Evolutionary conservation across 1,139 yeast species (phyloP).

Genomic region (Hyphopichia fennica): DNA sequence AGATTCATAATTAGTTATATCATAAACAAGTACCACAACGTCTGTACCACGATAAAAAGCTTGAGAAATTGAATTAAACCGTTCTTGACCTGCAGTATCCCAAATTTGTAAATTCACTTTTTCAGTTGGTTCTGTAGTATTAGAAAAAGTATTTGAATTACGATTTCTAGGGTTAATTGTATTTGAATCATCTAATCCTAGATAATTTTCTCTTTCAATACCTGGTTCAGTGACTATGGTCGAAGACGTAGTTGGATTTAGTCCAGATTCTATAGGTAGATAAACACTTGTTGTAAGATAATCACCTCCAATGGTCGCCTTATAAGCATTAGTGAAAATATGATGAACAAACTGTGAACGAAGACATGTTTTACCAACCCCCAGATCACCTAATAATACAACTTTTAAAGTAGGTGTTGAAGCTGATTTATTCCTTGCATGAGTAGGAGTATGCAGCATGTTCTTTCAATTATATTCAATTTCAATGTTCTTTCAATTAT

Average conservation of each 20-base stretch:
- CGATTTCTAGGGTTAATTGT: constrained; percentile 4
- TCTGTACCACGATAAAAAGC: constrained; percentile 65
- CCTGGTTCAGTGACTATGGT: neutral
- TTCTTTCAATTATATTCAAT: neutral
- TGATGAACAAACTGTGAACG: constrained; percentile 61
- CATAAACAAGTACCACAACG: constrained; percentile 57
- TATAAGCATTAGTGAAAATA: constrained; percentile 56
- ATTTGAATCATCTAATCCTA: neutral
- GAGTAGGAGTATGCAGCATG: neutral
- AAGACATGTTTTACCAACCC: constrained; percentile 63
- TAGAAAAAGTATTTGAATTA: constrained; percentile 3
- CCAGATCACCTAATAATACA: constrained; percentile 59
- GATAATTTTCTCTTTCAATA: neutral
- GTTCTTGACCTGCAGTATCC: constrained; percentile 71
- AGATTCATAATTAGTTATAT: constrained; percentile 55
- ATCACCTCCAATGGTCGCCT: constrained; percentile 65
- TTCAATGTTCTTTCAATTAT: neutral
- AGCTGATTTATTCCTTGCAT: neutral
- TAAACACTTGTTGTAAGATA: constrained; percentile 43
- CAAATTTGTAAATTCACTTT: constrained; percentile 53
- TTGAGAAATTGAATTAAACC: constrained; percentile 58
- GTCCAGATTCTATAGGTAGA: neutral
- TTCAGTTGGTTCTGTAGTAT: constrained; percentile 1
- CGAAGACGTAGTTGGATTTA: neutral
- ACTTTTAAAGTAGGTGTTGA: constrained; percentile 45